A percentile compares a stretch with the other conserved stretches of the same genome.
These are phyloP conservation scores for Quercus glauca DNA, from an alignment of 306 rosid genomes.

Conservation along the genomic window DNA sequence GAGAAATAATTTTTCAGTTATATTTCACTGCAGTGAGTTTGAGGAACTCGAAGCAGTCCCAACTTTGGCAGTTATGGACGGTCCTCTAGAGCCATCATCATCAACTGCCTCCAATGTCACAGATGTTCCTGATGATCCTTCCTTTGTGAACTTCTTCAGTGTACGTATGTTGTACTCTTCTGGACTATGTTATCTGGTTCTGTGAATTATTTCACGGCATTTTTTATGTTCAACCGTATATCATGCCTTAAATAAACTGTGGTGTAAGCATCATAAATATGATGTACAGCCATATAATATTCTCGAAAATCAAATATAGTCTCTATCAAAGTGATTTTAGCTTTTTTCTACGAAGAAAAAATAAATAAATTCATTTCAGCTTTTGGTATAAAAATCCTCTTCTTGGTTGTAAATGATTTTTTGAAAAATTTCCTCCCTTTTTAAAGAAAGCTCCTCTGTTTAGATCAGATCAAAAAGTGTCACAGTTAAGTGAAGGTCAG, in stretches of 20 bases:
- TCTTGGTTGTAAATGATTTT: neutral
- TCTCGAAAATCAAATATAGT: neutral
- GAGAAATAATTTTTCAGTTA: slow-evolving; percentile 16
- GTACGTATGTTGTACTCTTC: slow-evolving; percentile 26
- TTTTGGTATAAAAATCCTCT: neutral
- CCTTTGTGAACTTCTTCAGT: slow-evolving; percentile 60
- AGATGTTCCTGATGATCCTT: slow-evolving; percentile 49
- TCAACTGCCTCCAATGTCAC: slow-evolving; percentile 41
- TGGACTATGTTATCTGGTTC: slow-evolving; percentile 13
- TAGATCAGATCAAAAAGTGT: neutral
- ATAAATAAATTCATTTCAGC: neutral
- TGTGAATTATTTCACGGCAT: neutral
- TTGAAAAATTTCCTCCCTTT: neutral
- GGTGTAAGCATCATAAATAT: neutral
- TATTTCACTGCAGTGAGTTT: slow-evolving; percentile 45
- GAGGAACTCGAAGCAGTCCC: slow-evolving; percentile 64
- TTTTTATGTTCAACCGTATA: neutral
- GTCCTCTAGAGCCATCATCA: slow-evolving; percentile 53
- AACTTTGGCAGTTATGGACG: slow-evolving; percentile 63
- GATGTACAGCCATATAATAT: neutral
- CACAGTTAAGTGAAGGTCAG: neutral
- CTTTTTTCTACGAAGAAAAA: too few species aligned
- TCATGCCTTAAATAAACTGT: neutral
- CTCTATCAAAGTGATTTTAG: neutral
- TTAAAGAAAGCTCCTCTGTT: neutral